Base-by-base conservation (phyloP, 2,329 filamentous ascomycete genomes). In the Claviceps purpurea region DNA sequence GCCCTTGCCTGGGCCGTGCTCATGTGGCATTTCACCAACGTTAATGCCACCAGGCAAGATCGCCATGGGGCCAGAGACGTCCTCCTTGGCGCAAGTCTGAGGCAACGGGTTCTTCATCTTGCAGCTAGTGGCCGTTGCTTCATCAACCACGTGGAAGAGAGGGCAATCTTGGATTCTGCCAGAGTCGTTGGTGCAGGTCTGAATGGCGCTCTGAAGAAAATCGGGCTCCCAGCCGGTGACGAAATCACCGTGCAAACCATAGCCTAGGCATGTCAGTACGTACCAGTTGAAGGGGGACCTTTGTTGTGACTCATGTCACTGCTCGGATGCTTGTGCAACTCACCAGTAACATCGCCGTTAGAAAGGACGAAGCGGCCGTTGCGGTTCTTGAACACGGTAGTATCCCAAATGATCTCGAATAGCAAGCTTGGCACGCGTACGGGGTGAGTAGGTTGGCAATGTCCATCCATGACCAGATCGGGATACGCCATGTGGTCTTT, bases 391-490 rank as follows among this genome's bases (percentile, higher is more conserved):
- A 86, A 94, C 1, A 73, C 73, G 49, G 77, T 67, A 8, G 87
- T 93, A 63, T 84, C 72, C 79, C 82, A 95, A 65, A 95, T 94
- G 38, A 84, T 88, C 72, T 96, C 89, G 65, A 77, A 95, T 66
- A 95, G 84, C 47, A 96, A 74, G 55, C 84, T 84, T 2, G 85
- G 81, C 24, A 93, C 66, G 52, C 86, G 83, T 18, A 74, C 75
- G 13, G 81, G 76, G 62, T 81, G 89, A 8, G 74, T 82, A 1
- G 77, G 64, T 0, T 89, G 89, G 68, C 89, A 95, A 40, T 72
- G 73, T 37, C 90, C 89, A 57, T 80, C 79, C 70, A 87, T 87
- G 60, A 94, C 84, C 13, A 84, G 72, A 59, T 79, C 76, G 1
- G 89, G 88, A 65, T 89, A 96, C 4, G 84, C 85, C 56, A 95